Percentiles rank a stretch among this genome's conserved stretches.
These are phyloP conservation scores for Leccinellum rugosiceps DNA, from an alignment of 768 basidiomycete genomes.

Conservation along the genomic window DNA sequence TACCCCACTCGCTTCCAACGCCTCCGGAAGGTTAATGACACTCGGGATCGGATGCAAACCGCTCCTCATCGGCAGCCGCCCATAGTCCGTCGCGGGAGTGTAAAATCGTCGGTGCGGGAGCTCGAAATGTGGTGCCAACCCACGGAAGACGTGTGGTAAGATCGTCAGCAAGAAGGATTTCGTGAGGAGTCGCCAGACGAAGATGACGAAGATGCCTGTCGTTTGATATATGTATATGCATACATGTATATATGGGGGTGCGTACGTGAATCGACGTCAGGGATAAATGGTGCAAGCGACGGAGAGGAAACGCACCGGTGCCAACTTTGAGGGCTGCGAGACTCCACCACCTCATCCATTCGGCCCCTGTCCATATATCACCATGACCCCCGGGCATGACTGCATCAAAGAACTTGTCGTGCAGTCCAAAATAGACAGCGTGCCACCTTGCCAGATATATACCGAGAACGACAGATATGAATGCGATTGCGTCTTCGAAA, in stretches of 20 bases:
- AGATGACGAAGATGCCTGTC: constrained; percentile 72
- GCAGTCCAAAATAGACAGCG: constrained; percentile 40
- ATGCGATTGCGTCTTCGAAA: constrained; percentile 96
- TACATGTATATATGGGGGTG: not conserved
- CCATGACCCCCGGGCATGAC: constrained; percentile 59
- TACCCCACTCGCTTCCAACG: constrained; percentile 39
- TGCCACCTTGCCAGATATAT: constrained; percentile 66
- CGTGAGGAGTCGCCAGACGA: constrained; percentile 84
- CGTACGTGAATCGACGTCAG: not conserved
- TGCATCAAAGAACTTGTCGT: constrained; percentile 29
- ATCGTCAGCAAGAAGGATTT: constrained; percentile 71
- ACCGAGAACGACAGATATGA: constrained; percentile 84
- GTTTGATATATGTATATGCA: not conserved
- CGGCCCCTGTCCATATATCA: constrained; percentile 33
- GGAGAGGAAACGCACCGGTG: constrained; percentile 33
- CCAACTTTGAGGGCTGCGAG: constrained; percentile 39
- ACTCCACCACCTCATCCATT: constrained; percentile 35
- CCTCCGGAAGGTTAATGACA: constrained; percentile 72
- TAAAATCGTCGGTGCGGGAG: constrained; percentile 88
- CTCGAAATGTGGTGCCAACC: constrained; percentile 59
- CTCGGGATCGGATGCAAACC: constrained; percentile 74
- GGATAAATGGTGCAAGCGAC: not conserved
- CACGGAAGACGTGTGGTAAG: constrained; percentile 83
- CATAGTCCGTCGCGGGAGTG: constrained; percentile 88
- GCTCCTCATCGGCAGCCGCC: constrained; percentile 56